phyloP scores from a whole-genome alignment of 2,329 filamentous ascomycete species.

The Cladosporium sphaerospermum region DNA sequence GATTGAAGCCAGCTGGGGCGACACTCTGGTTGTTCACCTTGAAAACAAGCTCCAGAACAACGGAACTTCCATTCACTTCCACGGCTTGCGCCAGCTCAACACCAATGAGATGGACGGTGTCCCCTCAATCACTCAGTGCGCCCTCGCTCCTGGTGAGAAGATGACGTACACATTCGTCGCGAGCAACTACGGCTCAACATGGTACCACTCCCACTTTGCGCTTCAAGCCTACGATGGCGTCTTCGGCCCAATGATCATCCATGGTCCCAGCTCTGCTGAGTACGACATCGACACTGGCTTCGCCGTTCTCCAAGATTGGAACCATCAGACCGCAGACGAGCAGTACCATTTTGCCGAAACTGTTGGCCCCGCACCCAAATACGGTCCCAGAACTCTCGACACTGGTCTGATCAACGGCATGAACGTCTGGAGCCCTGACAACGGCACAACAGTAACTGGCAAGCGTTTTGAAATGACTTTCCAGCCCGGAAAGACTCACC shows the following conservation, averaged over 20 bases:
- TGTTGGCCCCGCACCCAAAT: slow-evolving; percentile 19
- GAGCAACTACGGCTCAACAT: slow-evolving; percentile 33
- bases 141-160: slow-evolving; percentile 29
- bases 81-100: slow-evolving; percentile 42
- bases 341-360: slow-evolving; percentile 22
- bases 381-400: slow-evolving; percentile 33
- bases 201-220: slow-evolving; percentile 38
- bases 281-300: slow-evolving; percentile 35
- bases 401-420: slow-evolving; percentile 41
- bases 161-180: slow-evolving; percentile 33
- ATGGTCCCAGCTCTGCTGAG: slow-evolving; percentile 34
- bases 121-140: slow-evolving; percentile 41
- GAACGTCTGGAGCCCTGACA: slow-evolving; percentile 31
- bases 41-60: slow-evolving; percentile 31
- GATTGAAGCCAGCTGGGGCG: slow-evolving; percentile 39
- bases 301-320: slow-evolving; percentile 36
- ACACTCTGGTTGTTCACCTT: slow-evolving; percentile 28
- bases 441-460: slow-evolving; percentile 20
- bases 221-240: slow-evolving; percentile 37
- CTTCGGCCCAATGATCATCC: slow-evolving; percentile 35
- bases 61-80: slow-evolving; percentile 46
- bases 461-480: slow-evolving; percentile 26
- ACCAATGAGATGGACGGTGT: slow-evolving; percentile 48
- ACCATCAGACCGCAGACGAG: slow-evolving; percentile 24
- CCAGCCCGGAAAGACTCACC: slow-evolving; percentile 23